Base-by-base conservation (phyloP, 2,329 filamentous ascomycete species). In the Beauveria pseudobassiana region DNA sequence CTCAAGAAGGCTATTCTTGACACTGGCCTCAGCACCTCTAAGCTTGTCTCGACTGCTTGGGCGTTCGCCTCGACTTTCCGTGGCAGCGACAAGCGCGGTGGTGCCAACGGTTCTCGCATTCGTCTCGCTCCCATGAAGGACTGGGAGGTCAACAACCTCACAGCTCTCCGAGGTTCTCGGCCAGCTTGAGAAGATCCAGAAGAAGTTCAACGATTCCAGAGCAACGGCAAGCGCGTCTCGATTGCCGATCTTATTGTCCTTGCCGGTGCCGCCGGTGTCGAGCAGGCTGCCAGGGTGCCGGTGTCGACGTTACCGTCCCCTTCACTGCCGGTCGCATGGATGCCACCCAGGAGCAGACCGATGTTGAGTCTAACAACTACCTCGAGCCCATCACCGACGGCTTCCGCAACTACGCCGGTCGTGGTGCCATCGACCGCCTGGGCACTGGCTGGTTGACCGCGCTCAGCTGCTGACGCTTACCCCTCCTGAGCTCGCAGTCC, bases 211-310 rank as follows among this genome's bases (percentile, higher is more conserved):
- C 77, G 67, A 69, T 62, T 82, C 82, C 80, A 82, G 69, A 70
- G 71, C 4, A 78, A 77, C 30, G 81, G 81, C 70, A 90, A 91
- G 84, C 85, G 88, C 75, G 83, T 93, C 3, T 92, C 89, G 0
- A 71, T 92, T n/a, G 89, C 89, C 51, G 89, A 93, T 69, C 76
- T 92, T 46, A 91, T 93, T 67, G 88, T 93, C 8, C 82, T 93
- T 3, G 89, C 79, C n/a, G 89, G 89, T 69, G 73, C 72, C 45
- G 88, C 88, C 3, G 88, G 85, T 26, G 74, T 93, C 18, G 89
- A 93, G 79, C 86, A 91, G 80, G 88, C 87, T 22, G 82, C 87
- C 16, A 68, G 34, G 76, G 76, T 34, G 78, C 75, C 6, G 77
- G 77, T 40, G 66, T 68, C 62, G 78, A 81, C 63, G 73, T 86